These are phyloP conservation scores for Astrothelium macrocarpum DNA, from an alignment of 495 filamentous ascomycete genomes.

Conservation along the genomic window DNA sequence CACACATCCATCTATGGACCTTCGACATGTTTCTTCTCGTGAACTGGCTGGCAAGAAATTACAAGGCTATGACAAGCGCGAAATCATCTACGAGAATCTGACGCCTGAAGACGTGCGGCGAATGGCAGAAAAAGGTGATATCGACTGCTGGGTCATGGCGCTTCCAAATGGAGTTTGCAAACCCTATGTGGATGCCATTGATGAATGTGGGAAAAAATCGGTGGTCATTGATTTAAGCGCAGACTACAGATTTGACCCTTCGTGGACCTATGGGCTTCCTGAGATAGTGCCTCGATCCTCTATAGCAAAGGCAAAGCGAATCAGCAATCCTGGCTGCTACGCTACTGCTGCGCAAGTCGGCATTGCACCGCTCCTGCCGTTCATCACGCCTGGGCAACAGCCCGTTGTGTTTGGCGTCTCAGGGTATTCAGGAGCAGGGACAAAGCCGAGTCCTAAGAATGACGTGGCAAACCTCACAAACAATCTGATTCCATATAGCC, in stretches of 20 bases:
- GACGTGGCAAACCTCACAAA: slow-evolving; percentile 76
- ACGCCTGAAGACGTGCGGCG: slow-evolving; percentile 78
- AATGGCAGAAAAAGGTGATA: slow-evolving; percentile 83
- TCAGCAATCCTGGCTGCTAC: slow-evolving; percentile 93
- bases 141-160: slow-evolving; percentile 98
- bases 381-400: slow-evolving; percentile 50
- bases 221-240: slow-evolving; percentile 90
- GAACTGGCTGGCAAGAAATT: slow-evolving; percentile 86
- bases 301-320: slow-evolving; percentile 74
- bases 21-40: slow-evolving; percentile 87
- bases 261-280: slow-evolving; percentile 93
- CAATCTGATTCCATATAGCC: slow-evolving; percentile 86
- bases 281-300: slow-evolving; percentile 70
- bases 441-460: slow-evolving; percentile 93
- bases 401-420: slow-evolving; percentile 89
- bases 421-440: slow-evolving; percentile 93
- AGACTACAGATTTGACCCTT: slow-evolving; percentile 84
- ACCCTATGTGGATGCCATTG: slow-evolving; percentile 87
- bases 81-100: slow-evolving; percentile 89
- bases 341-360: slow-evolving; percentile 93
- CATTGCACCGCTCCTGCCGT: slow-evolving; percentile 71
- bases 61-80: slow-evolving; percentile 84
- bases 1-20: slow-evolving; percentile 85
- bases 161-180: slow-evolving; percentile 95
- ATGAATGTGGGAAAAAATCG: slow-evolving; percentile 59